A percentile compares a stretch with the other conserved stretches of the same genome.
Conservation (phyloP, 1,139 yeast genomes). For the Saccharomyces hybrid region DNA sequence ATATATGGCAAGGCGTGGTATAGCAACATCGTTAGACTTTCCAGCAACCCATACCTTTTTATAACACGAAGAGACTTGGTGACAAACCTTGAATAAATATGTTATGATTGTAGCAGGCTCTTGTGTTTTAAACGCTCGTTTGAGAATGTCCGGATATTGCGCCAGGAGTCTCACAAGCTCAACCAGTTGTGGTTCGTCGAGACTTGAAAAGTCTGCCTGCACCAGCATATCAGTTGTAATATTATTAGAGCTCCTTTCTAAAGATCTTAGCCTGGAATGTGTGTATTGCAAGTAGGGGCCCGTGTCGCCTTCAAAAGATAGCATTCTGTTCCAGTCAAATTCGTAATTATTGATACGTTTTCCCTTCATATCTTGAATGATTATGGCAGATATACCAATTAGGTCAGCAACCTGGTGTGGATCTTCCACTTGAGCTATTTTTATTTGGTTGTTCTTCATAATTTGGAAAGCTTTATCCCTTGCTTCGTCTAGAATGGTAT, state of each 20-base stretch:
- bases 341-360: slow-evolving; percentile 94
- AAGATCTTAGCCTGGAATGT: slow-evolving; percentile 92
- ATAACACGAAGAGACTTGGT: slow-evolving; percentile 92
- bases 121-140: slow-evolving; percentile 71
- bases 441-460: slow-evolving; percentile 85
- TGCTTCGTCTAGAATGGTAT: slow-evolving; percentile 87
- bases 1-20: slow-evolving; percentile 89
- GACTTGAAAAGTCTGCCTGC: slow-evolving; percentile 60
- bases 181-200: slow-evolving; percentile 69
- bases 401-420: slow-evolving; percentile 94
- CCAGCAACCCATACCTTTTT: slow-evolving; percentile 97
- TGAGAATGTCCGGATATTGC: slow-evolving; percentile 88
- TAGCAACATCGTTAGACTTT: slow-evolving; percentile 78
- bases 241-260: slow-evolving; percentile 70
- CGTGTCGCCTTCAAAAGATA: slow-evolving; percentile 97
- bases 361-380: slow-evolving; percentile 98
- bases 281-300: slow-evolving; percentile 99
- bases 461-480: slow-evolving; percentile 94
- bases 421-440: slow-evolving; percentile 86
- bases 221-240: slow-evolving; percentile 38
- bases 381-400: slow-evolving; percentile 93
- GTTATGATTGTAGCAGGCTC: slow-evolving; percentile 96
- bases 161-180: slow-evolving; percentile 71
- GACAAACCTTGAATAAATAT: slow-evolving; percentile 87
- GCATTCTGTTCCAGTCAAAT: slow-evolving; percentile 97